A percentile compares a stretch with the other conserved stretches of the same genome.
Evolutionary conservation across 177 flowering plant genomes (phyloP).

Genomic region (Vitis hybrid): DNA sequence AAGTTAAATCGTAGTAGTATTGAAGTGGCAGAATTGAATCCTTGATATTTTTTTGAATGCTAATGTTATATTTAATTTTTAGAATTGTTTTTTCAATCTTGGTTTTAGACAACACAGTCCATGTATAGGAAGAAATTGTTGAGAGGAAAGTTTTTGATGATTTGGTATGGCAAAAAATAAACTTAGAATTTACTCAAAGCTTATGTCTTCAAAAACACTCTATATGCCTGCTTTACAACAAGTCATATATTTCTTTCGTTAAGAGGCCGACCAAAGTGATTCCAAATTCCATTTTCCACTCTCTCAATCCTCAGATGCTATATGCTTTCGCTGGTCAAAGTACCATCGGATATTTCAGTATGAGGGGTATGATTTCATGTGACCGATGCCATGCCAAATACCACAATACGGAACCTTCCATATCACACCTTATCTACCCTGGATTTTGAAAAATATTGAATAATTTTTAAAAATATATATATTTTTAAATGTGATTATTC

Average conservation of each 20-base stretch:
- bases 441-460: too few species aligned
- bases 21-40: too few species aligned
- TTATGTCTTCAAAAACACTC: slow-evolving; percentile 39
- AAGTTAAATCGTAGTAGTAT: too few species aligned
- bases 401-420: too few species aligned
- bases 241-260: slow-evolving; percentile 15
- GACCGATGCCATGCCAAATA: background rate
- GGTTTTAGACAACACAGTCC: too few species aligned
- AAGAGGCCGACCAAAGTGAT: slow-evolving; percentile 58
- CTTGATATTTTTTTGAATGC: too few species aligned
- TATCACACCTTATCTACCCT: too few species aligned
- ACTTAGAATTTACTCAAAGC: slow-evolving; percentile 14
- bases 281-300: slow-evolving; percentile 46
- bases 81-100: too few species aligned
- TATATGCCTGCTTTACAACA: slow-evolving; percentile 14
- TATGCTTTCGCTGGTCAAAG: slow-evolving; percentile 19
- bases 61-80: too few species aligned
- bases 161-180: background rate
- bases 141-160: background rate
- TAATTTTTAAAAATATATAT: too few species aligned
- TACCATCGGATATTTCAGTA: background rate
- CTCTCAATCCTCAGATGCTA: slow-evolving; percentile 25
- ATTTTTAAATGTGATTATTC: too few species aligned
- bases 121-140: slow-evolving; percentile 3
- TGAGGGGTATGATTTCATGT: background rate